Base-by-base conservation (phyloP, 2,329 filamentous ascomycete genomes). In the Hirsutella minnesotensis region DNA sequence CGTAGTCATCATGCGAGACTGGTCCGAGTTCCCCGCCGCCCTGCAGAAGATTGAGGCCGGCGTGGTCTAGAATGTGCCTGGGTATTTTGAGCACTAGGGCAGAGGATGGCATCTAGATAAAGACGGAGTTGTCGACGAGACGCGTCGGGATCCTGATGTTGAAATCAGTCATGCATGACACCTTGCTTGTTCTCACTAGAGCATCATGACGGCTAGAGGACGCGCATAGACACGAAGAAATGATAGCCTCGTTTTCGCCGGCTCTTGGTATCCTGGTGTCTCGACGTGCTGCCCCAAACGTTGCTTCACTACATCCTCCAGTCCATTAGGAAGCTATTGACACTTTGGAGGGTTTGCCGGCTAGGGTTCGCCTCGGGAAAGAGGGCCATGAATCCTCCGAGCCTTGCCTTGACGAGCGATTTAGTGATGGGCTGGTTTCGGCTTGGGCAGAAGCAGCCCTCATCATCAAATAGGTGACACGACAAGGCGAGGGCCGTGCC, bases 301-400 rank as follows among this genome's bases (percentile, higher is more conserved):
- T 31, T 15, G 30, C 30, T 31, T 31, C 5, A 31, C n/a, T 5
- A 35, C 12, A 15, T 62, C 38, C 56, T 55, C 61, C 64, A 68
- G 44, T 72, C 72, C 79, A 96, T 90, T 41, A 96, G 64, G 54
- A 86, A 94, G 43, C 85, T 85, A 61, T 96, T 95, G 5, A 96
- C 83, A 51, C 86, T 90, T 62, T 95, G 89, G 31, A 96, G 65
- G 0, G 89, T 95, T 19, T 85, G 74, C 30, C 92, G 72, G 48
- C 81, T 89, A 0, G 90, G 89, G 56, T 94, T 94, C 3, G 82
- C 83, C 51, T 83, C 79, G 1, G 88, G 83, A 56, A 83, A 81
- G 0, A 77, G 77, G 5, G 80, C 82, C 61, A 90, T 86, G 52
- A 96, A 85, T 69, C 81, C 83, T n/a, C 83, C 82, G 27, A 96